Evolutionary conservation across 805 yeast genomes (phyloP).

Genomic region (Candida broadrunensis): DNA sequence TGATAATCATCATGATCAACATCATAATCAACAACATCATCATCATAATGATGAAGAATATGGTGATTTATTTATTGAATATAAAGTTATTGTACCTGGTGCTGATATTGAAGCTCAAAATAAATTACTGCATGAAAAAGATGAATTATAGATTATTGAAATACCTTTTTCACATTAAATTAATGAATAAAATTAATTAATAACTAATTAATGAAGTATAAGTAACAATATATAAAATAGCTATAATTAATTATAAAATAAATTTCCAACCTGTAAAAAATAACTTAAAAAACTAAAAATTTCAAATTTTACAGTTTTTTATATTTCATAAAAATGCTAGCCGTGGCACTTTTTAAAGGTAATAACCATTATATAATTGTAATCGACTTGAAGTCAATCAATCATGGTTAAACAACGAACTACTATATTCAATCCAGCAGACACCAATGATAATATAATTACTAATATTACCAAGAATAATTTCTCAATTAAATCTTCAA

Average conservation of each 20-base stretch:
- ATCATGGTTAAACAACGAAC: conserved; percentile 26
- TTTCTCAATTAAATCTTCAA: not conserved
- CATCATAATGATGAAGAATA: conserved; percentile 30
- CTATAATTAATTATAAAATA: too few relatives aligned
- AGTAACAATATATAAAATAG: too few relatives aligned
- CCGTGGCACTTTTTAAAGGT: too few relatives aligned
- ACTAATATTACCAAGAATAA: conserved; percentile 3
- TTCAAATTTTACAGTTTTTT: too few relatives aligned
- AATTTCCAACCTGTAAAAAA: too few relatives aligned
- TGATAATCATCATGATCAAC: conserved; percentile 14
- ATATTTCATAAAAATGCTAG: too few relatives aligned
- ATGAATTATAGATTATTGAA: conserved; percentile 7
- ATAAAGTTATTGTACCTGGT: conserved; percentile 38
- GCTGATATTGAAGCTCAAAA: not conserved
- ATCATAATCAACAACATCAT: not conserved
- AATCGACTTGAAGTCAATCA: too few relatives aligned
- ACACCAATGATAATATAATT: conserved; percentile 22
- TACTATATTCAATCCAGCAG: conserved; percentile 26
- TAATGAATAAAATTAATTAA: too few relatives aligned
- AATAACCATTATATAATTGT: too few relatives aligned
- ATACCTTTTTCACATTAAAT: too few relatives aligned
- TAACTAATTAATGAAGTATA: too few relatives aligned
- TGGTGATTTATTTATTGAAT: conserved; percentile 52
- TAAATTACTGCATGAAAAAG: conserved; percentile 4
- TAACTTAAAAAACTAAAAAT: too few relatives aligned